Evolutionary conservation across 1,139 yeast species (phyloP), one percentile per base, ranked within the genome.

Genomic region (Suhomyces coccinellae): DNA sequence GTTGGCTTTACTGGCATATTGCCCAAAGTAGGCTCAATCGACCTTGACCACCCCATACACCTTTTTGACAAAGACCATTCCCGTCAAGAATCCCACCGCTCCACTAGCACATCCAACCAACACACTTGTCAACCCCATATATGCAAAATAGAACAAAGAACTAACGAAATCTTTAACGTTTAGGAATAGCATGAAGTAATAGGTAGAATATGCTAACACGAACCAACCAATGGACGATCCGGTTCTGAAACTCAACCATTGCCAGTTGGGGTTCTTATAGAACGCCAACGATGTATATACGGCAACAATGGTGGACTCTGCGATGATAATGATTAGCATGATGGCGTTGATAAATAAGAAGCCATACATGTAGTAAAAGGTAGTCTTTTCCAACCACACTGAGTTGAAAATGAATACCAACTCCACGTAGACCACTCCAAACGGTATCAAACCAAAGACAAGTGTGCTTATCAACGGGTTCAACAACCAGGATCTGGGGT

Each of bases 361-460:
- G 4, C 96, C 95, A 63, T 86, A 88, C 79, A 84, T 79, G 66
- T 83, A 85, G 64, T 85, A 85, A 59, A 83, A 86, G 1, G 93
- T 80, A 1, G 91, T 80, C 62, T 85, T 85, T 55, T 86, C 90
- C 47, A 85, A 69, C 93, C 96, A 87, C 13, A 87, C 72, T 1
- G 93, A 81, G 61, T 86, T 83, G 68, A 85, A 83, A 31, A 88
- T 79, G 61, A 83, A 86, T 48, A 83, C 69, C 49, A 89, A 69
- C 60, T 89, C 96, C 43, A 87, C 90, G 57, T 85, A 85, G 13
- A 87, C 83, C n/a, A 88, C 82, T 14, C 85, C 82, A 61, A 87
- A 88, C 17, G 96, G 96, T 40, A 86, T 73, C 35, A 83, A 48
- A 1, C 96, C 96, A 55, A 84, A 84, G 0, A 79, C 51, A 1